These are phyloP conservation scores for Infundibulicybe gibba DNA, from an alignment of 768 basidiomycete species.

Conservation along the genomic window DNA sequence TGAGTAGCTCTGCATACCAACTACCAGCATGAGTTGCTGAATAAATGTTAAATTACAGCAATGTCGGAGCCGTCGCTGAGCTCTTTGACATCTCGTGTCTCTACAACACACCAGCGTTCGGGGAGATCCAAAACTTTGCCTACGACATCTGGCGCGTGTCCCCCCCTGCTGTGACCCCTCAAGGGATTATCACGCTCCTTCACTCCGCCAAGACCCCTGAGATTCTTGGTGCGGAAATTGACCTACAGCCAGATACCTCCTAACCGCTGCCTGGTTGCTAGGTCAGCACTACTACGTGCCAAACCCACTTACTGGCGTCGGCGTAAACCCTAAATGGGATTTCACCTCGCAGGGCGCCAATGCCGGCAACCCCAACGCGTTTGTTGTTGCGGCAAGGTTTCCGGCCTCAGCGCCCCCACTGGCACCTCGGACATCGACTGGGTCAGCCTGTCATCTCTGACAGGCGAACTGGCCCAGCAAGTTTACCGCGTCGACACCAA, in stretches of 20 bases:
- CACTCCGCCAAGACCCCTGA: constrained; percentile 3
- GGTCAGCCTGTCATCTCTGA: constrained; percentile 42
- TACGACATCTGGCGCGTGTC: constrained; percentile 21
- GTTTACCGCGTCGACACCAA: constrained; percentile 52
- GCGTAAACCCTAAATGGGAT: constrained; percentile 52
- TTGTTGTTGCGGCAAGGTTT: constrained; percentile 42
- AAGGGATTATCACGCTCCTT: constrained; percentile 9
- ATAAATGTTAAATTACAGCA: constrained; percentile 22
- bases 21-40: background rate
- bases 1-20: constrained; percentile 20
- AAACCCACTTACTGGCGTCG: constrained; percentile 36
- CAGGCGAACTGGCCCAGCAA: constrained; percentile 44
- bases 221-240: constrained; percentile 18
- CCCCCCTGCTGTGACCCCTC: constrained; percentile 3
- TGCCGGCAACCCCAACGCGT: constrained; percentile 39
- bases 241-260: background rate
- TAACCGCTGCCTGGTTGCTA: background rate
- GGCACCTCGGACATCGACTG: constrained; percentile 48
- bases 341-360: constrained; percentile 39
- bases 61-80: constrained; percentile 45
- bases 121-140: constrained; percentile 23
- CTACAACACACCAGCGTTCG: constrained; percentile 21
- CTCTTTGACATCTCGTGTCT: constrained; percentile 56
- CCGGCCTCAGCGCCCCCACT: constrained; percentile 36
- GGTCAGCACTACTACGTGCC: constrained; percentile 58